Evolutionary conservation across 352 stramenopile species (phyloP).

Genomic region (Phytopythium kandeliae): DNA sequence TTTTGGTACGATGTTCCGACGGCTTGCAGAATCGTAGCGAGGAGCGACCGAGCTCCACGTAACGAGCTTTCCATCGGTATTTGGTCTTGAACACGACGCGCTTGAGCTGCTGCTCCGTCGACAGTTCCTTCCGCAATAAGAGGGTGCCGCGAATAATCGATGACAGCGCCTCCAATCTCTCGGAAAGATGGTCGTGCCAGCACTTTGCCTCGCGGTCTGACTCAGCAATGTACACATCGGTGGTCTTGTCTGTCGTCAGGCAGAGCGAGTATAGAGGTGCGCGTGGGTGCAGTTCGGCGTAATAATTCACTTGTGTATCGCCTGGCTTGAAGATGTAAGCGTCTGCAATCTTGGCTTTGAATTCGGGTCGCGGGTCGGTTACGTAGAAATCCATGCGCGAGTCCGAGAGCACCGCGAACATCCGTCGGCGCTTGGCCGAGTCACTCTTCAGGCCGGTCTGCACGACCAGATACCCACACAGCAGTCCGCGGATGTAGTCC

Average conservation of each 20-base stretch:
- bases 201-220: conserved; percentile 31
- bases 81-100: conserved; percentile 50
- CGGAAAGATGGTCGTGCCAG: conserved; percentile 43
- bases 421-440: conserved; percentile 41
- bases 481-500: conserved; percentile 63
- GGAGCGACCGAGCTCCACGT: conserved; percentile 50
- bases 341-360: conserved; percentile 45
- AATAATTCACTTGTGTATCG: conserved; percentile 41
- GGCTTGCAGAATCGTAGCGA: conserved; percentile 49
- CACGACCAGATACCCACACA: conserved; percentile 62
- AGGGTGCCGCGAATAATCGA: conserved; percentile 45
- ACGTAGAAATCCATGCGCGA: conserved; percentile 74
- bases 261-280: conserved; percentile 53
- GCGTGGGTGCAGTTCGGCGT: conserved; percentile 57
- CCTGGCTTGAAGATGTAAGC: conserved; percentile 42
- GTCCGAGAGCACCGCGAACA: conserved; percentile 72
- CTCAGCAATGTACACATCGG: conserved; percentile 57
- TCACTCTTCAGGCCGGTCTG: conserved; percentile 37
- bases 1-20: conserved; percentile 30
- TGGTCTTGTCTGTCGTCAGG: conserved; percentile 53
- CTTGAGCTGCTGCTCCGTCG: conserved; percentile 39
- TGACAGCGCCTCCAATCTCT: conserved; percentile 41
- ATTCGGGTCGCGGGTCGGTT: conserved; percentile 51
- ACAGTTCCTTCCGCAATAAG: conserved; percentile 51
- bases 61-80: conserved; percentile 55